Base-by-base conservation (phyloP, 805 yeast genomes). In the Sporopachydermia quercuum region DNA sequence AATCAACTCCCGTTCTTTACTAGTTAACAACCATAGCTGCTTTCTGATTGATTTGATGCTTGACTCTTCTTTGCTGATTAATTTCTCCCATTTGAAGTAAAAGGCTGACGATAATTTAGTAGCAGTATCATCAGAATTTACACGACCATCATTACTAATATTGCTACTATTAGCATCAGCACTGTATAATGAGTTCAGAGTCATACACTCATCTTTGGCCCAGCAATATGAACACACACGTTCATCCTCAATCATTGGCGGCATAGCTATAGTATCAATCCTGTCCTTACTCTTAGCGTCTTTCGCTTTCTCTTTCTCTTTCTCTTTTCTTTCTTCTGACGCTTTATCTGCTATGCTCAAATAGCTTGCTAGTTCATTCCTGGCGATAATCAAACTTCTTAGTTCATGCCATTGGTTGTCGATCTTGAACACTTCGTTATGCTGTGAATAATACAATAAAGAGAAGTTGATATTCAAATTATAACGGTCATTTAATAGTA, bases 401-500 rank as follows among this genome's bases (percentile, higher is more conserved):
- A 87, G 51, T 42, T 86, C 93, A 6, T 65, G 59, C 6, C 59
- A 54, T 18, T 68, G 59, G 2, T 74, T 63, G 3, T 74, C 72
- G 43, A 76, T 72, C 37, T 71, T 66, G 19, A 70, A 65, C 17
- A 78, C 69, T 33, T 70, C 65, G 35, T 66, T 65, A 18, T 68
- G 63, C 42, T 76, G 76, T 0, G 94, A 77, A 55, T 87, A 91
- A 4, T 80, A 80, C 18, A 91, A 61, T 23, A 85, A 58, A 38
- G 76, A 80, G 41, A 74, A 71, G 3, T 68, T 63, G 2, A 81
- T 70, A 16, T 79, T 77, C 35, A 80, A 59, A 34, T 74, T 78
- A 54, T 89, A 89, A 17, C 93, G 62, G 45, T 91, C 97, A 37
- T 75, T 74, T 49, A 85, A 68, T 42, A 91, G 58, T 13, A 89